phyloP scores from a whole-genome alignment of 1,284 basidiomycete genomes.

The Ganoderma meredithae region DNA sequence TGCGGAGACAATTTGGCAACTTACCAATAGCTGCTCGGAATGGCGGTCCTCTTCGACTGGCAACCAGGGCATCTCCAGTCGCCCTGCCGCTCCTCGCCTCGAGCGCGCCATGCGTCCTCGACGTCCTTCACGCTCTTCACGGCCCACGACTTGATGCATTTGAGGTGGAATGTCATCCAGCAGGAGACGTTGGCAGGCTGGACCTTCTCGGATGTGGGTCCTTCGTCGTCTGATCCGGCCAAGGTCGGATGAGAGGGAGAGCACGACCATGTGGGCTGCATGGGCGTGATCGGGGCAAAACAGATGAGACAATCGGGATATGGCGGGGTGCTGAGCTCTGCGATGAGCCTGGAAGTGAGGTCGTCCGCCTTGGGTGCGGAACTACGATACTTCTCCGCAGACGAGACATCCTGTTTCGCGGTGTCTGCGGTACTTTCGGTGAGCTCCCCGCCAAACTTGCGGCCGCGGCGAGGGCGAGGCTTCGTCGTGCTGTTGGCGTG shows the following conservation, averaged over 20 bases:
- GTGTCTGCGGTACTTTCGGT: conserved; percentile 19
- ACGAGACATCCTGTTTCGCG: conserved; percentile 13
- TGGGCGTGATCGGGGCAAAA: conserved; percentile 75
- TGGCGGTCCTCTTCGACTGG: conserved; percentile 72
- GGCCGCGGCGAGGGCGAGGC: conserved; percentile 21
- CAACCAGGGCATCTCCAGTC: conserved; percentile 93
- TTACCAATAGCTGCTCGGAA: conserved; percentile 76
- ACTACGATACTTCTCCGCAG: conserved; percentile 31
- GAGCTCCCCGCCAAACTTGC: conserved; percentile 30
- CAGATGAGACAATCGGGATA: conserved; percentile 86
- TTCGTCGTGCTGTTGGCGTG: not conserved
- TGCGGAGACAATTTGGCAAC: conserved; percentile 30
- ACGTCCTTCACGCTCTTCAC: conserved; percentile 81
- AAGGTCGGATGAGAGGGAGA: conserved; percentile 62
- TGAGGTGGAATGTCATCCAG: conserved; percentile 86
- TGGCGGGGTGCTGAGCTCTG: conserved; percentile 67
- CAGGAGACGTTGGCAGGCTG: conserved; percentile 50
- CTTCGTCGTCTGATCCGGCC: conserved; percentile 43
- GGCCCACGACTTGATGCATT: conserved; percentile 83
- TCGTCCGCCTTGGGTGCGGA: conserved; percentile 52
- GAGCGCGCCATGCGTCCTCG: conserved; percentile 74
- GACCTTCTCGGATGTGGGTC: conserved; percentile 11
- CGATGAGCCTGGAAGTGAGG: conserved; percentile 73
- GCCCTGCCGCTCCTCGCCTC: conserved; percentile 71
- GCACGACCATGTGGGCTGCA: conserved; percentile 82